Conservation (phyloP, 2,329 filamentous ascomycete genomes). For the Calonectria ilicicola region DNA sequence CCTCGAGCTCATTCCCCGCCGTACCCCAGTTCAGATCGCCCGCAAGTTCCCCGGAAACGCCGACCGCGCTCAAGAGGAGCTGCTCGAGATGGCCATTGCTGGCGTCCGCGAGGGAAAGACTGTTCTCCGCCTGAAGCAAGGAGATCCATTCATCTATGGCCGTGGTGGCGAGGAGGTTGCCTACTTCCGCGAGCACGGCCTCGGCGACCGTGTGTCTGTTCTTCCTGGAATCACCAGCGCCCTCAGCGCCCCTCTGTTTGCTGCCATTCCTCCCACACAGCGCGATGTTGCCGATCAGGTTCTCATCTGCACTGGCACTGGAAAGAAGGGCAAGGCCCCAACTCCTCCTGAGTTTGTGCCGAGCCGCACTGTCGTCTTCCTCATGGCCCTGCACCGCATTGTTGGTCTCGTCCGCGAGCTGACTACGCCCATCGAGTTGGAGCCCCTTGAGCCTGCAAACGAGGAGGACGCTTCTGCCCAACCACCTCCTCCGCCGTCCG, state of each 20-base stretch:
- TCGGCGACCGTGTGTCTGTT: slow-evolving; percentile 73
- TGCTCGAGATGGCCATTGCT: slow-evolving; percentile 81
- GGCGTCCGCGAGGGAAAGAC: slow-evolving; percentile 75
- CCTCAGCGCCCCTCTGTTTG: slow-evolving; percentile 88
- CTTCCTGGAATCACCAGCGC: slow-evolving; percentile 93
- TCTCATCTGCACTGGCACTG: slow-evolving; percentile 95
- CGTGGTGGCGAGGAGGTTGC: slow-evolving; percentile 92
- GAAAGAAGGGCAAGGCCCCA: slow-evolving; percentile 86
- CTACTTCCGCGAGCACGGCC: slow-evolving; percentile 82
- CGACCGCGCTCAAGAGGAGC: slow-evolving; percentile 90
- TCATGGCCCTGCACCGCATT: slow-evolving; percentile 95
- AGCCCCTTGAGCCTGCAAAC: slow-evolving; percentile 37
- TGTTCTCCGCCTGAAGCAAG: slow-evolving; percentile 93
- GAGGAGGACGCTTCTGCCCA: slow-evolving; percentile 32
- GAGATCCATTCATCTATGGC: slow-evolving; percentile 96
- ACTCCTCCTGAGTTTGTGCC: slow-evolving; percentile 83
- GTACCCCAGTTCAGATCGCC: slow-evolving; percentile 90
- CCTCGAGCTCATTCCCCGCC: slow-evolving; percentile 88
- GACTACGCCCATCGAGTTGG: slow-evolving; percentile 57
- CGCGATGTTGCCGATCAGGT: slow-evolving; percentile 92
- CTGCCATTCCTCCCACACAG: slow-evolving; percentile 88
- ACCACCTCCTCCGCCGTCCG: slow-evolving; percentile 27
- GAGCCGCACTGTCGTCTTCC: slow-evolving; percentile 87
- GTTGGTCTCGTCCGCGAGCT: slow-evolving; percentile 79
- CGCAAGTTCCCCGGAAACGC: slow-evolving; percentile 98